Evolutionary conservation across 108 stramenopile genomes (phyloP).

Genomic region (Fistulifera pelliculosa): DNA sequence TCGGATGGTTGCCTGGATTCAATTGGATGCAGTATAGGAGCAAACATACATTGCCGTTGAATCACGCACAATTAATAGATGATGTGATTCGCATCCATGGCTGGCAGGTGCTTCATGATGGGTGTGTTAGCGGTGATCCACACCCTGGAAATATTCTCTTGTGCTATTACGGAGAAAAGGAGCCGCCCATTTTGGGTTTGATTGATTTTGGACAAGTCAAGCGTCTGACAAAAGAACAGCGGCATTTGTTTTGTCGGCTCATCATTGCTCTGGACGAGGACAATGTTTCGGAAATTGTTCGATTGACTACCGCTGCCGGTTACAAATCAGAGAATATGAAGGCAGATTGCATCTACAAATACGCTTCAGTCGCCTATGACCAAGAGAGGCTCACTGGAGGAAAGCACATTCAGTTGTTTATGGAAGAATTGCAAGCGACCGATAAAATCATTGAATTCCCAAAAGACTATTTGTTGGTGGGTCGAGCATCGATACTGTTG

Average conservation of each 20-base stretch:
- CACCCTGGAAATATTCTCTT: conserved; percentile 69
- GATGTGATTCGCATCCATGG: conserved; percentile 67
- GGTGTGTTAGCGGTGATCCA: conserved; percentile 65
- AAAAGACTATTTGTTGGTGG: conserved; percentile 62
- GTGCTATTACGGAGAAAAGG: conserved; percentile 39
- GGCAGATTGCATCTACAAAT: conserved; percentile 54
- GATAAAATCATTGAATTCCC: conserved; percentile 64
- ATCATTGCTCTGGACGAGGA: conserved; percentile 69
- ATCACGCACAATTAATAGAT: conserved; percentile 78
- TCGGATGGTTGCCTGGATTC: conserved; percentile 55
- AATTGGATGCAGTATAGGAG: conserved; percentile 26
- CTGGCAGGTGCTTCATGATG: conserved; percentile 64
- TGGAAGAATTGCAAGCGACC: conserved; percentile 59
- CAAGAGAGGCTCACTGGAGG: conserved; percentile 63
- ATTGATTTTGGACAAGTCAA: conserved; percentile 87
- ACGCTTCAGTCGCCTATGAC: conserved; percentile 64
- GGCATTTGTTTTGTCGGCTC: conserved; percentile 56
- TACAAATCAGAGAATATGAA: conserved; percentile 55
- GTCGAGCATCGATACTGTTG: conserved; percentile 49
- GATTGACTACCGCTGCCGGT: conserved; percentile 54
- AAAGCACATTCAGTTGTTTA: conserved; percentile 71
- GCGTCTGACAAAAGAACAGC: conserved; percentile 43
- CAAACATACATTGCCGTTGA: conserved; percentile 52
- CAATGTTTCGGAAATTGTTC: conserved; percentile 37
- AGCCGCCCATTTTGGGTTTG: conserved; percentile 49